Evolutionary conservation across 345 rosid species (phyloP).

Genomic region (Hirschfeldia incana): DNA sequence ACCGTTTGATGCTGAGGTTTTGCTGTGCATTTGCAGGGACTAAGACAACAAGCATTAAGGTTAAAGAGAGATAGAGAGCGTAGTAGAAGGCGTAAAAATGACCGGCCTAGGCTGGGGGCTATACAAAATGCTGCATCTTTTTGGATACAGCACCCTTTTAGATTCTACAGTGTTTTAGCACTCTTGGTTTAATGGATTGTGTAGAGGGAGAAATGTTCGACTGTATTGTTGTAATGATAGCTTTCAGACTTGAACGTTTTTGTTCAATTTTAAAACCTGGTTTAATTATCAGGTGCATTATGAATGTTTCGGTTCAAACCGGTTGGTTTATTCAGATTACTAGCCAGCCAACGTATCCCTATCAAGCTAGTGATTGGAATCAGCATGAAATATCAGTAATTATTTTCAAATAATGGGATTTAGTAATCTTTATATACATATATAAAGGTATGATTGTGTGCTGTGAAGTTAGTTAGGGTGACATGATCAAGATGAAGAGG

Average conservation of each 20-base stretch:
- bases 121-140: too few species aligned
- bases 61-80: too few species aligned
- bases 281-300: background rate
- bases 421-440: slow-evolving; percentile 4
- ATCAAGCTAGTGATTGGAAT: background rate
- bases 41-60: too few species aligned
- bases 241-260: background rate
- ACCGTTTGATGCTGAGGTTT: too few species aligned
- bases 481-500: slow-evolving; percentile 35
- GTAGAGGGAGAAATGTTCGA: background rate
- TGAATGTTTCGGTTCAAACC: background rate
- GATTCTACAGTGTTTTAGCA: too few species aligned
- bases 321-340: background rate
- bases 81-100: too few species aligned
- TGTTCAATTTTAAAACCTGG: background rate
- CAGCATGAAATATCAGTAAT: background rate
- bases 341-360: background rate
- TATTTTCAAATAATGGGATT: slow-evolving; percentile 13
- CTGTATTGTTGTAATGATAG: background rate
- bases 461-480: slow-evolving; percentile 33
- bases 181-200: too few species aligned
- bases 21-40: too few species aligned
- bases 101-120: too few species aligned
- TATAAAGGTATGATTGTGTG: background rate
- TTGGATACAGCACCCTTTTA: too few species aligned